These are phyloP conservation scores for Cyberlindnera sargentensis DNA, from an alignment of 805 yeast genomes.

Conservation along the genomic window DNA sequence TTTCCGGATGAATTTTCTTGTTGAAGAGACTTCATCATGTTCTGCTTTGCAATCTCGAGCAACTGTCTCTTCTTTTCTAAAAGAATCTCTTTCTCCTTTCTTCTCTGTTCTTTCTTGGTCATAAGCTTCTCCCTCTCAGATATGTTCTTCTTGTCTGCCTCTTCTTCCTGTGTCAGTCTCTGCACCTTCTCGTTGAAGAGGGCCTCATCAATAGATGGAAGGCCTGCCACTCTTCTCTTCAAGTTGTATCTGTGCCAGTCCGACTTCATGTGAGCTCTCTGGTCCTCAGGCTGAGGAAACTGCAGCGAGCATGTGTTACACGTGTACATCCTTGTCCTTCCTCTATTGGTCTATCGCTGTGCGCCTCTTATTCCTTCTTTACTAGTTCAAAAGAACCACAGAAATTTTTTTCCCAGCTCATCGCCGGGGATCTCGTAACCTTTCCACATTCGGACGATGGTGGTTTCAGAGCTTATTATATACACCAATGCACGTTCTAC, in stretches of 20 bases:
- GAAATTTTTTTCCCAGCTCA: slow-evolving; percentile 7
- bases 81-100: slow-evolving; percentile 35
- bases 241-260: slow-evolving; percentile 98
- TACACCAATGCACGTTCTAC: too few relatives aligned
- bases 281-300: slow-evolving; percentile 69
- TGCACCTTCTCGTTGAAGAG: slow-evolving; percentile 64
- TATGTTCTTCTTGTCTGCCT: slow-evolving; percentile 11
- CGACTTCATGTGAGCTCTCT: slow-evolving; percentile 88
- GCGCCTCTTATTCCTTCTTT: not conserved
- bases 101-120: slow-evolving; percentile 36
- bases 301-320: slow-evolving; percentile 86
- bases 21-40: slow-evolving; percentile 25
- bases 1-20: too few relatives aligned
- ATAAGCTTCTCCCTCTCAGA: slow-evolving; percentile 23
- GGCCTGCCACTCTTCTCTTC: slow-evolving; percentile 84
- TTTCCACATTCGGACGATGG: not conserved
- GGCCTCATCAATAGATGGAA: slow-evolving; percentile 67
- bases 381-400: not conserved
- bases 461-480: not conserved
- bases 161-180: slow-evolving; percentile 20
- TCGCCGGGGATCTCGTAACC: slow-evolving; percentile 1
- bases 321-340: slow-evolving; percentile 34
- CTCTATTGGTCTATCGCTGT: not conserved
- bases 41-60: slow-evolving; percentile 33
- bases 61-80: slow-evolving; percentile 34